Conservation (phyloP, 148 eudicot species). For the Fagopyrum esculentum region DNA sequence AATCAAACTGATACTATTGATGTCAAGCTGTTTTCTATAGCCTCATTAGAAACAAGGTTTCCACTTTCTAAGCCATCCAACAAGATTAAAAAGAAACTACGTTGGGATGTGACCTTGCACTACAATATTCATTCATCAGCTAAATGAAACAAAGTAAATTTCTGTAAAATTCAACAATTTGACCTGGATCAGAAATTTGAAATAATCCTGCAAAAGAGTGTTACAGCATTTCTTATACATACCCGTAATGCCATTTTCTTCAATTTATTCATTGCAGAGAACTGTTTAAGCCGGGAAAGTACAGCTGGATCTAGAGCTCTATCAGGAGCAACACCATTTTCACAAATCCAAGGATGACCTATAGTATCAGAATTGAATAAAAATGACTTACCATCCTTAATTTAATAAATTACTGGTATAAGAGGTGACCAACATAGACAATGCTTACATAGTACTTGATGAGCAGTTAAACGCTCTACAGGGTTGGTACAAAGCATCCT, state of each 20-base stretch:
- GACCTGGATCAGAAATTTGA: not conserved
- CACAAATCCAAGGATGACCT: conserved; percentile 17
- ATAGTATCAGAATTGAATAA: conserved; percentile 3
- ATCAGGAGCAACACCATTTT: conserved; percentile 14
- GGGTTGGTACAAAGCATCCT: conserved; percentile 47
- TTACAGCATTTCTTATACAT: conserved; percentile 2
- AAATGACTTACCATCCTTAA: not conserved
- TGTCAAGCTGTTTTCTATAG: no score
- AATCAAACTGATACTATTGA: no score
- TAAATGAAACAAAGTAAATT: not conserved
- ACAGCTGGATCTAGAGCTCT: conserved; percentile 16
- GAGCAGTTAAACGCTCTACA: conserved; percentile 14
- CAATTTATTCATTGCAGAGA: conserved; percentile 17
- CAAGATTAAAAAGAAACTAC: not conserved
- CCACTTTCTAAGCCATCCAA: not conserved
- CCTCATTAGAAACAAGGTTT: not conserved
- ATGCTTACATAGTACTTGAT: conserved; percentile 13
- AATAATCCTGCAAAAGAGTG: not conserved
- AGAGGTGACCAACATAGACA: not conserved
- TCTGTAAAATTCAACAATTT: not conserved
- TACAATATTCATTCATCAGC: not conserved
- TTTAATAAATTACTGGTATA: no score
- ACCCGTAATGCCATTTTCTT: conserved; percentile 16
- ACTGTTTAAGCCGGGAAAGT: conserved; percentile 14
- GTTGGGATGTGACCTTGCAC: not conserved